Evolutionary conservation across 768 basidiomycete genomes (phyloP).

Genomic region (Paxillus rubicundulus): DNA sequence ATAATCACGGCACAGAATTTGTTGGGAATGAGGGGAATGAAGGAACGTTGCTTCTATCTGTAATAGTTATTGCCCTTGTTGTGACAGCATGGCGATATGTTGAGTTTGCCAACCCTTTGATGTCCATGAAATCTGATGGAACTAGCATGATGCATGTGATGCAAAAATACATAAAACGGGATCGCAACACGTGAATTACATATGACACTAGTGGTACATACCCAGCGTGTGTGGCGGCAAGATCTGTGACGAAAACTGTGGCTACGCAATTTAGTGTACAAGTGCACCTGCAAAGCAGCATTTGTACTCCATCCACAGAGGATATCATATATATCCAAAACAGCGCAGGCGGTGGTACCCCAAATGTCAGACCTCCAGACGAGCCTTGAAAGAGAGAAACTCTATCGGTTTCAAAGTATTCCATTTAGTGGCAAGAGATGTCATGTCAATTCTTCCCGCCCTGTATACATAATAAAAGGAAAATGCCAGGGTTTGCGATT

Average conservation of each 20-base stretch:
- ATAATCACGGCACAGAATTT: slow-evolving; percentile 49
- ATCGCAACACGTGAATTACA: too few relatives aligned
- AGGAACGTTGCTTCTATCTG: slow-evolving; percentile 79
- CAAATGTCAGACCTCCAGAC: slow-evolving; percentile 49
- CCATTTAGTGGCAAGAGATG: slow-evolving; percentile 48
- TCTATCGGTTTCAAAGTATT: slow-evolving; percentile 45
- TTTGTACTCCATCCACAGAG: slow-evolving; percentile 13
- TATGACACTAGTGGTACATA: too few relatives aligned
- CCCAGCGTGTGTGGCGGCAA: too few relatives aligned
- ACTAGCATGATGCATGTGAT: neutral
- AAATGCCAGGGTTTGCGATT: slow-evolving; percentile 3
- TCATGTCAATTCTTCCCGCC: slow-evolving; percentile 57
- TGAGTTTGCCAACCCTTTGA: neutral
- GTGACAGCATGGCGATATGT: neutral
- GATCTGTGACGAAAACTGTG: too few relatives aligned
- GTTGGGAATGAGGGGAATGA: slow-evolving; percentile 76
- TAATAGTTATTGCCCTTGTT: slow-evolving; percentile 27
- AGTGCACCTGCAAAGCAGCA: neutral
- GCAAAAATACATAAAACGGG: neutral
- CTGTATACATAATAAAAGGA: slow-evolving; percentile 31
- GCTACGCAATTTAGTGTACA: too few relatives aligned
- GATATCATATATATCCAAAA: slow-evolving; percentile 12
- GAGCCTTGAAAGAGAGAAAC: slow-evolving; percentile 52
- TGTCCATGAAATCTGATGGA: neutral
- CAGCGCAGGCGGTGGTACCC: slow-evolving; percentile 16